Evolutionary conservation across 345 rosid genomes (phyloP).

Genomic region (Clarkia xantiana): DNA sequence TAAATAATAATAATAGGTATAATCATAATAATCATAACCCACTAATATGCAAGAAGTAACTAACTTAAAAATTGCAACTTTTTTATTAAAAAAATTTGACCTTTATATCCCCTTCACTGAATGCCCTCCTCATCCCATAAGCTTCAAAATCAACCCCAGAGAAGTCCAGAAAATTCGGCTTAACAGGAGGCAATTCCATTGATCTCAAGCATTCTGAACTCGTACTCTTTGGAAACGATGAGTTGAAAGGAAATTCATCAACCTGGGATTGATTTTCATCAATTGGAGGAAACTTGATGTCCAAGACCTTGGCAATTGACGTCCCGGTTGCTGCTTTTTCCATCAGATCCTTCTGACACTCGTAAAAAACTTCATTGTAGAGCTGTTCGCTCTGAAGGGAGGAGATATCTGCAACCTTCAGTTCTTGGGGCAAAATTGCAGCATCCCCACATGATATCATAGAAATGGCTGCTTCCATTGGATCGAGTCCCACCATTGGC

Average conservation of each 20-base stretch:
- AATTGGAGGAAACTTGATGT: slow-evolving; percentile 38
- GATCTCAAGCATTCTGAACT: slow-evolving; percentile 62
- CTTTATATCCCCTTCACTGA: slow-evolving; percentile 95
- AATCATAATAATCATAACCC: too few species aligned
- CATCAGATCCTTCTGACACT: slow-evolving; percentile 78
- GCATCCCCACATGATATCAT: slow-evolving; percentile 82
- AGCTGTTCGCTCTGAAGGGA: slow-evolving; percentile 66
- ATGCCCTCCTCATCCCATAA: slow-evolving; percentile 87
- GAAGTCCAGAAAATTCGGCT: slow-evolving; percentile 49
- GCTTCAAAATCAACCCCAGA: slow-evolving; percentile 43
- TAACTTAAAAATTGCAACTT: slow-evolving; percentile 7
- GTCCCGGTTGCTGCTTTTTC: slow-evolving; percentile 42
- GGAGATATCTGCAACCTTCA: slow-evolving; percentile 51
- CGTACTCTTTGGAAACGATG: slow-evolving; percentile 41
- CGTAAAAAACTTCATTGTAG: slow-evolving; percentile 50
- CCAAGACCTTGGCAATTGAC: slow-evolving; percentile 38
- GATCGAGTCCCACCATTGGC: slow-evolving; percentile 41
- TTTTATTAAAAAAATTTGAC: slow-evolving; percentile 22
- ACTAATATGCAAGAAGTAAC: too few species aligned
- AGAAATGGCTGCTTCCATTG: slow-evolving; percentile 59
- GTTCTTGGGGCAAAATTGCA: slow-evolving; percentile 41
- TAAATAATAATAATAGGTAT: too few species aligned
- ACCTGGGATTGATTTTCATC: slow-evolving; percentile 31
- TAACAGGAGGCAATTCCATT: slow-evolving; percentile 41
- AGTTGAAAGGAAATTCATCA: slow-evolving; percentile 21